Base-by-base conservation (phyloP, 2,329 filamentous ascomycete species). In the Keithomyces neogunnii region DNA sequence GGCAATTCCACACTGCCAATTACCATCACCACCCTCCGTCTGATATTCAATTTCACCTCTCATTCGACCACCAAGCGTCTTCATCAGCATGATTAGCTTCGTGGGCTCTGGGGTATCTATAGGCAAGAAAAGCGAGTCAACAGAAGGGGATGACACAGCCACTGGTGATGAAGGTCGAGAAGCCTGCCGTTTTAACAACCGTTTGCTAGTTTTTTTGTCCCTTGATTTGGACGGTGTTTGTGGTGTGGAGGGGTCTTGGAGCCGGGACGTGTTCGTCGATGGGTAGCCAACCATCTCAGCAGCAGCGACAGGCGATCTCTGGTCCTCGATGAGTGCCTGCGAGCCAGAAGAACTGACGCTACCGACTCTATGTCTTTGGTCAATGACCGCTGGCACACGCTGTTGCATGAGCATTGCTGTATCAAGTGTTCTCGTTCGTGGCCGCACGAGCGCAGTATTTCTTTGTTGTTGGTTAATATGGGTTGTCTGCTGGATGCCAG, bases 11-110 rank as follows among this genome's bases (percentile, higher is more conserved):
- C 75, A 68, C 52, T 78, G 75, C 88, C 88, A 93, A 1, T 77
- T 73, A 13, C 77, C 81, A 29, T 73, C 72, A 11, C 75, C 73
- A 38, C 82, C 80, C 43, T 75, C 74, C 30, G 47, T 10, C 59
- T 86, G 81, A 63, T 88, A 92, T 56, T 88, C 84, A 32, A 90
- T 75, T 57, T 85, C 82, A 51, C 88, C 88, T 60, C 83, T 84
- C 88, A 92, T 93, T 57, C 84, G 80, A 31, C 89, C 88, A 61
- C 85, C 86, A 5, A 89, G 72, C 29, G 78, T 84, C 65, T 84
- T 88, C 87, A 93, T 92, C 53, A 93, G 69, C 59, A 82, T 75
- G 50, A 90, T 71, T 30, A 92, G 77, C 62, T 82, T 86, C 59
- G 85, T 85, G 39, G 85, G 82, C 66, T 90, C 85, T 26, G 80